These are phyloP conservation scores for Schizophyllum commune DNA, from an alignment of 1,284 basidiomycete species.

Conservation along the genomic window DNA sequence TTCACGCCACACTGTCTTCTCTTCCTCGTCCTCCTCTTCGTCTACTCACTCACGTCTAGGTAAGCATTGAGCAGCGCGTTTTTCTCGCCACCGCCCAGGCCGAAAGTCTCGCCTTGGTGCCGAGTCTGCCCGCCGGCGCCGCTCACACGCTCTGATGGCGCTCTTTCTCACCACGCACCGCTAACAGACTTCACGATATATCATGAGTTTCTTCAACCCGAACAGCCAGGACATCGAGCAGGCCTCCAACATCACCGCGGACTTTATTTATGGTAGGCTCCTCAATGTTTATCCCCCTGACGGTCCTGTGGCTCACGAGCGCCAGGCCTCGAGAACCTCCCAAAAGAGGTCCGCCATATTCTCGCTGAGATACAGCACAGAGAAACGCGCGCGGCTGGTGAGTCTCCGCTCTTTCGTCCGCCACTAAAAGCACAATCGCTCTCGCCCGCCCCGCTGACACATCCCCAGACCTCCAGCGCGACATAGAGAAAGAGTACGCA, in stretches of 20 bases:
- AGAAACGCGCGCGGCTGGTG: constrained; percentile 43
- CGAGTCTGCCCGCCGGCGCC: background rate
- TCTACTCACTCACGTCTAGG: background rate
- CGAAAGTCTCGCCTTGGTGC: background rate
- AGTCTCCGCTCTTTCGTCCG: background rate
- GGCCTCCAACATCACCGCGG: background rate
- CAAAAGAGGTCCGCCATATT: constrained; percentile 62
- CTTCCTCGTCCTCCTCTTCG: background rate
- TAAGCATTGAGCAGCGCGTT: background rate
- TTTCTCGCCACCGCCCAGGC: background rate
- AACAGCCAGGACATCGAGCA: background rate
- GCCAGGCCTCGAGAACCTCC: constrained; percentile 65
- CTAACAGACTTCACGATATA: background rate
- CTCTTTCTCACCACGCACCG: background rate
- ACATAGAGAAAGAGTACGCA: constrained; percentile 49
- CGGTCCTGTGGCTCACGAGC: background rate
- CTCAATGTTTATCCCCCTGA: background rate
- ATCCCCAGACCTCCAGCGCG: constrained; percentile 36
- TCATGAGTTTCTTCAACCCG: background rate
- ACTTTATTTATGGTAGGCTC: background rate
- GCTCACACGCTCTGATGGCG: background rate
- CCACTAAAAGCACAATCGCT: background rate
- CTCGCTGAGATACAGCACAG: constrained; percentile 64
- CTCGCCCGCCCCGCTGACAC: background rate
- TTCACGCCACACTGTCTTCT: background rate